phyloP scores from a whole-genome alignment of 345 rosid species.

The Populus alba region DNA sequence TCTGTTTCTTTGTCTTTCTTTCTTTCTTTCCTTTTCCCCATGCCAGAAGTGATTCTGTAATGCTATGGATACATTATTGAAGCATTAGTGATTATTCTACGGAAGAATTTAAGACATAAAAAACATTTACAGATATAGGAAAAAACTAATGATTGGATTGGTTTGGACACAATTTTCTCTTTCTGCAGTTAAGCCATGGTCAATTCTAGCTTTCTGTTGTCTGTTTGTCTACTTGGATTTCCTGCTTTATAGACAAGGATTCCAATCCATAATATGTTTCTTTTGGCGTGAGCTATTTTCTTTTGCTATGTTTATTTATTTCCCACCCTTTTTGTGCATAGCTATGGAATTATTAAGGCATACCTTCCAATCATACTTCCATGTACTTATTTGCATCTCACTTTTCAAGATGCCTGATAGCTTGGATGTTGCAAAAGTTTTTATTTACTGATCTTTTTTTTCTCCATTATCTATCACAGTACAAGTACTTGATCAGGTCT shows the following conservation, averaged over 20 bases:
- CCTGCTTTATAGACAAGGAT: background rate
- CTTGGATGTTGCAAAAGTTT: background rate
- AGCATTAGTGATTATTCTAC: constrained; percentile 1
- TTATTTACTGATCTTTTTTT: background rate
- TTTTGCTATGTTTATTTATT: background rate
- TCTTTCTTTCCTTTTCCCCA: too few relatives aligned
- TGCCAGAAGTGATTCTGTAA: background rate
- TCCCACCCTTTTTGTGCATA: background rate
- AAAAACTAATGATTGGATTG: background rate
- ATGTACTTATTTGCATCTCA: background rate
- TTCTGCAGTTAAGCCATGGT: background rate
- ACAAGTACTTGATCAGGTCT: background rate
- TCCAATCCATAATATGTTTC: background rate
- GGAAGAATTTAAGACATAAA: background rate
- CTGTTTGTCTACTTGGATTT: background rate
- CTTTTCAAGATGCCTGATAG: background rate
- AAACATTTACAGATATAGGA: background rate
- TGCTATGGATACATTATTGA: background rate
- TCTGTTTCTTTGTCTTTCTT: background rate
- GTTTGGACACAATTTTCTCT: background rate
- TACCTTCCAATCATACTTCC: background rate
- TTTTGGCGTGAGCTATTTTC: background rate
- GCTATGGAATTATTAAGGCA: background rate
- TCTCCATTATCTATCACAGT: background rate
- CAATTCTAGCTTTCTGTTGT: background rate